Percentiles rank a stretch among this genome's conserved stretches.
Evolutionary conservation across 345 rosid genomes (phyloP).

Genomic region (Physaria fendleri): DNA sequence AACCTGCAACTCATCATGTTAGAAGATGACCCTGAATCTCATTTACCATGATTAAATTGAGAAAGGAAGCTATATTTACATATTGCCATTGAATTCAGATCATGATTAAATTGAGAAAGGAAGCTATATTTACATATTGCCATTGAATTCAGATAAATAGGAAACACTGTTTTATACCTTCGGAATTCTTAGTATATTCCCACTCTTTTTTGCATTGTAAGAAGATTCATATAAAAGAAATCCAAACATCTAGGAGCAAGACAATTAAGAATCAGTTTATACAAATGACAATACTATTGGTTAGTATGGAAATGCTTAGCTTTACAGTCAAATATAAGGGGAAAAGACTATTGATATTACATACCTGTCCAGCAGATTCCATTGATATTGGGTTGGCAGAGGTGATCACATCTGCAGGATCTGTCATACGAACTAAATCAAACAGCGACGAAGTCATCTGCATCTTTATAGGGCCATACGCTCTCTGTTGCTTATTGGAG

Average conservation of each 20-base stretch:
- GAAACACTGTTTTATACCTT: conserved; percentile 41
- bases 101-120: neutral
- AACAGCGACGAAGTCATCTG: conserved; percentile 48
- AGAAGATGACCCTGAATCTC: no score
- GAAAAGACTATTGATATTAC: neutral
- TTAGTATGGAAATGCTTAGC: neutral
- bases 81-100: neutral
- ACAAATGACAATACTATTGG: neutral
- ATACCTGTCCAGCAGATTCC: conserved; percentile 84
- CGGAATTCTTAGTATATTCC: conserved; percentile 49
- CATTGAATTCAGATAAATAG: conserved; percentile 1
- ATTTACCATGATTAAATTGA: no score
- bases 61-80: neutral
- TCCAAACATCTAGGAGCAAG: conserved; percentile 66
- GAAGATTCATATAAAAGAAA: conserved; percentile 63
- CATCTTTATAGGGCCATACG: conserved; percentile 60
- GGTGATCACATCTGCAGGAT: conserved; percentile 39
- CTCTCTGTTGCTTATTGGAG: conserved; percentile 36
- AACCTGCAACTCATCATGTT: conserved; percentile 43
- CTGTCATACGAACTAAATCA: conserved; percentile 39
- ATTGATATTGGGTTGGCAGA: conserved; percentile 59
- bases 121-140: neutral
- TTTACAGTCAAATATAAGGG: neutral
- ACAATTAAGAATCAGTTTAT: neutral
- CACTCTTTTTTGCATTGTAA: conserved; percentile 37